These are phyloP conservation scores for Naganishia vaughanmartiniae DNA, from an alignment of 768 basidiomycete genomes.

Conservation along the genomic window DNA sequence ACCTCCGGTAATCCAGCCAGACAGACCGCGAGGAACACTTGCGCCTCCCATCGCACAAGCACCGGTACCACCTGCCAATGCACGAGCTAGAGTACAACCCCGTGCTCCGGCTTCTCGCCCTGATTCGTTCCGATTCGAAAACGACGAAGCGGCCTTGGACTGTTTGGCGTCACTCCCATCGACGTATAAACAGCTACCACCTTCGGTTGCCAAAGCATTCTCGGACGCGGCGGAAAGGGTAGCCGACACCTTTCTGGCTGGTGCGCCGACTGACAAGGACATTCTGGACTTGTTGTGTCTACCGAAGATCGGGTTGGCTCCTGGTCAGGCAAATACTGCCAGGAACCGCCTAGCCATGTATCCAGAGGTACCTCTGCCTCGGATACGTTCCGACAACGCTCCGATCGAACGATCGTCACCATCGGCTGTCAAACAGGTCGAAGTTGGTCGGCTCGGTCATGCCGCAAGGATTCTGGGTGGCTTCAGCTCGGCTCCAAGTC, in stretches of 20 bases:
- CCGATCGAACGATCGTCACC: not conserved
- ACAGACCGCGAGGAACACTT: too few relatives aligned
- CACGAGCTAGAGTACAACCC: too few relatives aligned
- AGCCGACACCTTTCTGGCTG: conserved; percentile 9
- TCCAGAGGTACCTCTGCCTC: conserved; percentile 5
- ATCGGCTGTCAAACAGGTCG: conserved; percentile 8
- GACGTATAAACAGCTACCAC: conserved; percentile 6
- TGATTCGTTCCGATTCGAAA: too few relatives aligned
- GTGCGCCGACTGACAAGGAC: conserved; percentile 8
- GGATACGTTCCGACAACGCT: not conserved
- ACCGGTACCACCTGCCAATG: too few relatives aligned
- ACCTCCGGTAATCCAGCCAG: too few relatives aligned
- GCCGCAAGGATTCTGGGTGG: conserved; percentile 21
- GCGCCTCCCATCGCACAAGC: too few relatives aligned
- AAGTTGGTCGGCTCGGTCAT: conserved; percentile 12
- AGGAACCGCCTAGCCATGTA: not conserved
- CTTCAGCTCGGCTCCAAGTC: not conserved
- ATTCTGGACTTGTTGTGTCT: conserved; percentile 22
- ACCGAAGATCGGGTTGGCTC: conserved; percentile 26
- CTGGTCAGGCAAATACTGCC: conserved; percentile 3
- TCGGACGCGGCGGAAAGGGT: conserved; percentile 16
- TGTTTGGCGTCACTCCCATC: conserved; percentile 14
- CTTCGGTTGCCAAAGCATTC: conserved; percentile 8
- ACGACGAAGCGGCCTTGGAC: too few relatives aligned
- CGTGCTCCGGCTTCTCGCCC: too few relatives aligned